Evolutionary conservation across 768 basidiomycete species (phyloP), one percentile per base, ranked within the genome.

Genomic region (Leccinum incarnatum): DNA sequence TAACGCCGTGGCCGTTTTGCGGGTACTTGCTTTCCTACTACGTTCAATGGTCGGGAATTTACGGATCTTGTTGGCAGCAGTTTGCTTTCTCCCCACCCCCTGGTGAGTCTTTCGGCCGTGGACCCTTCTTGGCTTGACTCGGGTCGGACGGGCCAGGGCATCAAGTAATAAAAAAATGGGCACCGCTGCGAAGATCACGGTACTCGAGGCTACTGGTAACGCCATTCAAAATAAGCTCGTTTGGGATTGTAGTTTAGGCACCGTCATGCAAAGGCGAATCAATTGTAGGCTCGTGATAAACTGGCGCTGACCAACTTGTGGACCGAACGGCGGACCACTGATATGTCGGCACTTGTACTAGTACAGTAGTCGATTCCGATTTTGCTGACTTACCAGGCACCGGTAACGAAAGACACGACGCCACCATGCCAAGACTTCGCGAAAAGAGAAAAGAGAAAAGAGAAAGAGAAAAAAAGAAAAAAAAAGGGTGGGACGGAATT

Each of bases 201-300:
- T 37, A 37, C 15, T 37, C 36, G 12, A 17, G 15, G 37, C 7
- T 8, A 37, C 3, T 37, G 37, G 17, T 40, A 2, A 37, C 17
- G 17, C 17, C 37, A 40, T 17, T n/a, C 6, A 40, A 40, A 42
- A 42, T 42, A n/a, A 42, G 40, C 9, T 42, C 37, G 15, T 37
- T 42, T 42, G 40, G 40, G 40, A n/a, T 42, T 42, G 49, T 61
- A 63, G 40, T 30, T 42, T 60, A 59, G 46, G 50, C 58, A 57
- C 51, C 36, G 17, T 50, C 42, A 45, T 45, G 19, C 42, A 45
- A 45, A 19, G n/a, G 42, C 42, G n/a, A 45, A 17, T 32, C 9
- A 10, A 25, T 30, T 17, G 30, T 51, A 11, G 50, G 30, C 17
- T 27, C 30, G 29, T 4, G 25, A 36, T 23, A 15, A 15, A 52